These are phyloP conservation scores for Thielaviopsis musarum DNA, from an alignment of 2,329 filamentous ascomycete species.

Conservation along the genomic window DNA sequence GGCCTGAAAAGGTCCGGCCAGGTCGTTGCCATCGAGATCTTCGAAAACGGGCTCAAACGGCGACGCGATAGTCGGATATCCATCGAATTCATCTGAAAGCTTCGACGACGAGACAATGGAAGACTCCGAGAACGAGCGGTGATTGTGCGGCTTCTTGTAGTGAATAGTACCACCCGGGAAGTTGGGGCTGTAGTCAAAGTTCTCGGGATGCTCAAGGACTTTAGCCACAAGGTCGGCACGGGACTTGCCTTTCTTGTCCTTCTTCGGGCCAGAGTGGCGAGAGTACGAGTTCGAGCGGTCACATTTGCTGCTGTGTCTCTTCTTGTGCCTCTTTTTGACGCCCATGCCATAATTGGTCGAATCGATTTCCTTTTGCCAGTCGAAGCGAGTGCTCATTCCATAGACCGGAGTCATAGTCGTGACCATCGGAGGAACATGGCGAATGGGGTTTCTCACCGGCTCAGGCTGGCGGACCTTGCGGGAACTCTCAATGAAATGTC, in stretches of 20 bases:
- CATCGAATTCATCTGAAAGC: background rate
- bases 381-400: background rate
- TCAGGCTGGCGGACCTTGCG: background rate
- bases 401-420: background rate
- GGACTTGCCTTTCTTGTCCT: background rate
- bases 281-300: background rate
- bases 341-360: background rate
- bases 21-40: background rate
- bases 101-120: background rate
- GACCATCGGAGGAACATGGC: background rate
- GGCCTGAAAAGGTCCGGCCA: background rate
- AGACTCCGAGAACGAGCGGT: background rate
- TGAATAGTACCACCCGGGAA: background rate
- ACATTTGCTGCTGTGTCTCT: background rate
- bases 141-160: background rate
- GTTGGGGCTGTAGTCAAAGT: background rate
- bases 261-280: background rate
- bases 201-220: background rate
- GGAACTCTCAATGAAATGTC: background rate
- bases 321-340: background rate
- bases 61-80: background rate
- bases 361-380: background rate
- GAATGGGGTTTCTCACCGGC: background rate
- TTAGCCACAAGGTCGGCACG: background rate
- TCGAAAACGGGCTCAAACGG: background rate